Conservation (phyloP, 345 rosid genomes). For the Kandelia obovata region DNA sequence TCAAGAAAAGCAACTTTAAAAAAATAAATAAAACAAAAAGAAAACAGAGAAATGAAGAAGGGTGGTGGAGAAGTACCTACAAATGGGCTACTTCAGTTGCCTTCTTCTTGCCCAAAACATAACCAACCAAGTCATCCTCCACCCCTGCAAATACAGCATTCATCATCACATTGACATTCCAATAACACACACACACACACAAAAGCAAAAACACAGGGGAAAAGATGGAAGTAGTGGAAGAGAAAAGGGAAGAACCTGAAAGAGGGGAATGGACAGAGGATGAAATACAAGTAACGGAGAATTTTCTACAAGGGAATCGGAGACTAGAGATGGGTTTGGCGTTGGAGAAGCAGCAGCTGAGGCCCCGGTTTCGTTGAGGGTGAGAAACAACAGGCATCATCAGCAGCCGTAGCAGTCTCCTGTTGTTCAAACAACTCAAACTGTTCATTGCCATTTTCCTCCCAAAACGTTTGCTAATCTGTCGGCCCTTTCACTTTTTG, state of each 20-base stretch:
- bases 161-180: not conserved
- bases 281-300: not conserved
- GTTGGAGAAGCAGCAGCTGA: no score
- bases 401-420: no score
- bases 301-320: not conserved
- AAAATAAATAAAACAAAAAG: not conserved
- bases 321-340: no score
- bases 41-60: not conserved
- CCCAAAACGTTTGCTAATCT: no score
- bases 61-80: constrained; percentile 43
- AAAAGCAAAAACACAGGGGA: not conserved
- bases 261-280: not conserved
- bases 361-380: no score
- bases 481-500: no score
- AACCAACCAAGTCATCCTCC: constrained; percentile 64
- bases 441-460: no score
- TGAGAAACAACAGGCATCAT: no score
- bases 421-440: no score
- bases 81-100: constrained; percentile 93
- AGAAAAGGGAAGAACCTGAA: not conserved
- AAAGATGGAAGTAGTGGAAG: not conserved
- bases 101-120: constrained; percentile 70
- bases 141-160: constrained; percentile 42
- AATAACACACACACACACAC: constrained; percentile 1
- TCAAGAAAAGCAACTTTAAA: not conserved